Evolutionary conservation across 2,329 filamentous ascomycete genomes (phyloP).

Genomic region (Trichoderma koningiopsis): DNA sequence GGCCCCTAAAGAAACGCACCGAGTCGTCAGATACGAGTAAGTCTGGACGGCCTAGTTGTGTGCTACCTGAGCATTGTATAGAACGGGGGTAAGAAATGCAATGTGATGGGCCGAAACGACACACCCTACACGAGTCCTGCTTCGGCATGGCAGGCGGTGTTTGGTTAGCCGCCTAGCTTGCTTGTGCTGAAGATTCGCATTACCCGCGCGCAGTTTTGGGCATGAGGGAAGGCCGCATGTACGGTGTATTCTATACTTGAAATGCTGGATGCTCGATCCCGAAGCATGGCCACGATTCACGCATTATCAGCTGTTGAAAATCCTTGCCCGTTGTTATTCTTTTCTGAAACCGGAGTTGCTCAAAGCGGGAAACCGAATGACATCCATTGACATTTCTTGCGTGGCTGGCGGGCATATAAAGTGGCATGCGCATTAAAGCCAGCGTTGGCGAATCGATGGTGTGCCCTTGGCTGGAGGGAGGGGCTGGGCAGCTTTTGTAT

Average conservation of each 20-base stretch:
- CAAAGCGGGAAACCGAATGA: constrained; percentile 30
- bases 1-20: background rate
- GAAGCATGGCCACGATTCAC: constrained; percentile 11
- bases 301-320: constrained; percentile 5
- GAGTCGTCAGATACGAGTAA: constrained; percentile 24
- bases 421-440: background rate
- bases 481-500: background rate
- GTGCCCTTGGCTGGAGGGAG: background rate
- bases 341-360: constrained; percentile 27
- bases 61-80: background rate
- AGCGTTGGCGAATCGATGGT: background rate
- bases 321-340: constrained; percentile 15
- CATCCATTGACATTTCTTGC: background rate
- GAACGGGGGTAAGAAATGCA: constrained; percentile 5
- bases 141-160: background rate
- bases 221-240: background rate
- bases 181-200: constrained; percentile 13
- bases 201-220: constrained; percentile 1
- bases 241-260: background rate
- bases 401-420: background rate
- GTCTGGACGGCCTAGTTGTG: background rate
- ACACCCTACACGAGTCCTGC: background rate
- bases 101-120: background rate
- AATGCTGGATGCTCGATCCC: background rate
- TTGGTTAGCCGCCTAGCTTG: background rate